Conservation (phyloP, 306 rosid genomes). For the Abrus precatorius region DNA sequence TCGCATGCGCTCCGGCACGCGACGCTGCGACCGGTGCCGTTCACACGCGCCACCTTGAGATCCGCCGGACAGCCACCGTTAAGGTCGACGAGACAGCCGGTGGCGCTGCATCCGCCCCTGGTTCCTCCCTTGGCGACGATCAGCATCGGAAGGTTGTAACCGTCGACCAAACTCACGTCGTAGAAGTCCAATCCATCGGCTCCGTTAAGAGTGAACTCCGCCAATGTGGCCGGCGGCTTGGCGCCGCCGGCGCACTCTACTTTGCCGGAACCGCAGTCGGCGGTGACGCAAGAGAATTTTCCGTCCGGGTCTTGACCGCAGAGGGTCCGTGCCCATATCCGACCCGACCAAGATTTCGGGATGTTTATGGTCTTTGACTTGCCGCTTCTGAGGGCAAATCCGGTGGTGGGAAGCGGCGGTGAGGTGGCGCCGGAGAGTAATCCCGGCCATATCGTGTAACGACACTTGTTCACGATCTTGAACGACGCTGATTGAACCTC, state of each 20-base stretch:
- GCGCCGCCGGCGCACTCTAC: constrained; percentile 84
- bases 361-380: constrained; percentile 60
- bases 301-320: constrained; percentile 65
- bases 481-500: constrained; percentile 77
- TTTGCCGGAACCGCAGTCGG: constrained; percentile 85
- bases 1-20: constrained; percentile 99
- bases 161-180: constrained; percentile 96
- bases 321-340: constrained; percentile 89
- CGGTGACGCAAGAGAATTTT: constrained; percentile 80
- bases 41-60: constrained; percentile 62
- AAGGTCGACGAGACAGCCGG: constrained; percentile 86
- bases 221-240: constrained; percentile 89
- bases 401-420: constrained; percentile 80
- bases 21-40: constrained; percentile 52
- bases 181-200: constrained; percentile 83
- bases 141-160: constrained; percentile 91
- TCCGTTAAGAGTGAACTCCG: constrained; percentile 95
- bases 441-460: constrained; percentile 87
- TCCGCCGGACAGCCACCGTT: constrained; percentile 78
- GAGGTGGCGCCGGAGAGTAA: constrained; percentile 83
- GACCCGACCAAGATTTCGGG: constrained; percentile 92
- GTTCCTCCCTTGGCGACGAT: constrained; percentile 75
- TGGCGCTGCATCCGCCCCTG: constrained; percentile 82
- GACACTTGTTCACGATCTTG: constrained; percentile 87
- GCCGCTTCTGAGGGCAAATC: constrained; percentile 71